Evolutionary conservation across 2,329 filamentous ascomycete genomes (phyloP).

Genomic region (Penicillium sp.): DNA sequence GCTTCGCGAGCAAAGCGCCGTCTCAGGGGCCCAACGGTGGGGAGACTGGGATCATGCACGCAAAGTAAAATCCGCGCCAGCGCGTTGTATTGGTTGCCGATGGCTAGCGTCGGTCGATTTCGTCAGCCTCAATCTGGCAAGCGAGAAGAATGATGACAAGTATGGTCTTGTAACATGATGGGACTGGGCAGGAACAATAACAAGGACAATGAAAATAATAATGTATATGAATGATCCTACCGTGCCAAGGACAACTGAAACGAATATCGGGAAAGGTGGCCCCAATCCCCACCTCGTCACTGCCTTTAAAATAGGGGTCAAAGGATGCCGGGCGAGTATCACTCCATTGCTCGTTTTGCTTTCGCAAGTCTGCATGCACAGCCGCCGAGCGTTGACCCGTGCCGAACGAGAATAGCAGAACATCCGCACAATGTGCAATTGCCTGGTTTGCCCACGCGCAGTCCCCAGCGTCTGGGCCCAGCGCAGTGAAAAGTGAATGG

Average conservation of each 20-base stretch:
- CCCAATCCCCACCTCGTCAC: conserved; percentile 17
- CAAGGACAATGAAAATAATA: too few relatives aligned
- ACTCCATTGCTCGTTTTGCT: conserved; percentile 21
- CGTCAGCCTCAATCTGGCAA: background rate
- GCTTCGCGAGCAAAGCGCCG: conserved; percentile 13
- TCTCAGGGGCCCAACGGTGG: conserved; percentile 18
- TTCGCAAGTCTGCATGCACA: conserved; percentile 17
- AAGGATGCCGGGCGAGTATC: conserved; percentile 21
- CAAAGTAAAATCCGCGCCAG: conserved; percentile 17
- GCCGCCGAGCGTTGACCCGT: conserved; percentile 10
- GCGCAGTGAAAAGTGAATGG: conserved; percentile 26
- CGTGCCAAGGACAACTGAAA: conserved; percentile 25
- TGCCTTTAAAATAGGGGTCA: conserved; percentile 22
- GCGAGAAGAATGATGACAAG: background rate
- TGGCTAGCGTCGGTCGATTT: conserved; percentile 7
- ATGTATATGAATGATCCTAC: conserved; percentile 13
- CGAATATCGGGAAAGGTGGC: conserved; percentile 22
- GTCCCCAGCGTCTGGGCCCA: conserved; percentile 41
- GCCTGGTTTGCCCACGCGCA: conserved; percentile 45
- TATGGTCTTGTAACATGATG: too few relatives aligned
- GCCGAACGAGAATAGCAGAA: conserved; percentile 28
- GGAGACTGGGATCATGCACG: conserved; percentile 18
- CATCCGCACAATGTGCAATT: conserved; percentile 31
- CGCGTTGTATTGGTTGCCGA: conserved; percentile 26
- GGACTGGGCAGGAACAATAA: too few relatives aligned